Percentiles rank a stretch among this genome's conserved stretches.
Evolutionary conservation across 306 rosid species (phyloP).

Genomic region (Geum urbanum): DNA sequence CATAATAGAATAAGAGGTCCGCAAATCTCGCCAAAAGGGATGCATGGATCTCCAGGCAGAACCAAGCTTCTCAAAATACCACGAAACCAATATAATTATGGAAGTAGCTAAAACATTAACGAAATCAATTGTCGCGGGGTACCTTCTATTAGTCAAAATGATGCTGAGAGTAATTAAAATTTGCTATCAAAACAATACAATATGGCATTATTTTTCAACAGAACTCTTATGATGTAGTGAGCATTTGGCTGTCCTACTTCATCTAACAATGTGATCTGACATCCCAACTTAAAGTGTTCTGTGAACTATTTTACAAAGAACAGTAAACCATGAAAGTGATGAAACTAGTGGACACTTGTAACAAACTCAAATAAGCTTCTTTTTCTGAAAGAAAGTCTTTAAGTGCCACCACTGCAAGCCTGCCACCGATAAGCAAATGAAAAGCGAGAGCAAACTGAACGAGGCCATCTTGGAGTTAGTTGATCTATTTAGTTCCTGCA

Average conservation of each 20-base stretch:
- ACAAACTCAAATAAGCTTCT: constrained; percentile 68
- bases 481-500: constrained; percentile 77
- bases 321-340: constrained; percentile 8
- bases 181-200: not conserved
- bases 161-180: not conserved
- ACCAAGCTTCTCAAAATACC: not conserved
- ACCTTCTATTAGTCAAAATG: not conserved
- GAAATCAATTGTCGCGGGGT: no score
- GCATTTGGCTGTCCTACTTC: not conserved
- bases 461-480: constrained; percentile 71
- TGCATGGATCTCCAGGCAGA: not conserved
- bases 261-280: constrained; percentile 19
- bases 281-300: constrained; percentile 21
- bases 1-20: not conserved
- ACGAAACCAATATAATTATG: not conserved
- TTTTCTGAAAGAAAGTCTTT: constrained; percentile 89
- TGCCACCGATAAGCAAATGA: constrained; percentile 70
- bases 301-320: constrained; percentile 43
- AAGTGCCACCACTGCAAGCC: constrained; percentile 85
- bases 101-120: not conserved
- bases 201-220: not conserved
- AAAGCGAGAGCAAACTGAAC: constrained; percentile 73
- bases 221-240: not conserved
- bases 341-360: constrained; percentile 8
- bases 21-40: not conserved